Evolutionary conservation across 495 filamentous ascomycete species (phyloP), one percentile per base, ranked within the genome.

Genomic region (Lophiotrema nucula): DNA sequence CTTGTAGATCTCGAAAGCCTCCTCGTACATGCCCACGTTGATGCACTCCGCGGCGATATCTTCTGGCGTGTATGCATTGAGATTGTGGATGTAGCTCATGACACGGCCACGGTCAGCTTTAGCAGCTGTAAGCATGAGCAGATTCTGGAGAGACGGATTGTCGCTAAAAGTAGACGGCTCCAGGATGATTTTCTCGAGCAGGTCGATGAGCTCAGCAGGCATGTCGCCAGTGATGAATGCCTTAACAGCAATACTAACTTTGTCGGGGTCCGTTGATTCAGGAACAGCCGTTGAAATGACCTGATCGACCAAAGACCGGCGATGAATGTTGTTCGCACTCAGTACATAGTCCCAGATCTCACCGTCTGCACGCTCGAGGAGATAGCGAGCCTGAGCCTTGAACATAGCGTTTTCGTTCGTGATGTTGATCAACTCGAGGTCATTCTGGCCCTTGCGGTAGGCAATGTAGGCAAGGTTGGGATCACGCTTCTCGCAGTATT

Each of bases 351-450:
- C 77, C 95, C 95, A 99, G 56, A 99, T 85, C 68, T 97, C 95
- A 15, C 79, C 66, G 69, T 97, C 95, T 44, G 86, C 86, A 49
- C 95, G 84, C 62, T 96, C 91, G 42, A 99, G 79, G 27, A 97
- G 86, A 72, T 99, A 97, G 16, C 95, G 85, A 39, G 92, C 92
- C 73, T 99, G 95, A 19, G 90, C 89, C 69, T 88, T 88, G 81
- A 95, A 99, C 95, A 99, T 99, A 8, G 89, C 83, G 76, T 99
- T 99, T 74, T 97, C 95, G 68, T 97, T 99, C 58, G 95, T 96
- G 69, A 99, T 91, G 74, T 83, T 92, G 74, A 99, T 93, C 53
- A 99, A 80, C 71, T 99, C 95, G 33, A 99, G 75, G 68, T 99
- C 95, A 68, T 97, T 97, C 73, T 95, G 90, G 24, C 95, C 95